phyloP scores from a whole-genome alignment of 768 basidiomycete species.

The Amanita thiersii region DNA sequence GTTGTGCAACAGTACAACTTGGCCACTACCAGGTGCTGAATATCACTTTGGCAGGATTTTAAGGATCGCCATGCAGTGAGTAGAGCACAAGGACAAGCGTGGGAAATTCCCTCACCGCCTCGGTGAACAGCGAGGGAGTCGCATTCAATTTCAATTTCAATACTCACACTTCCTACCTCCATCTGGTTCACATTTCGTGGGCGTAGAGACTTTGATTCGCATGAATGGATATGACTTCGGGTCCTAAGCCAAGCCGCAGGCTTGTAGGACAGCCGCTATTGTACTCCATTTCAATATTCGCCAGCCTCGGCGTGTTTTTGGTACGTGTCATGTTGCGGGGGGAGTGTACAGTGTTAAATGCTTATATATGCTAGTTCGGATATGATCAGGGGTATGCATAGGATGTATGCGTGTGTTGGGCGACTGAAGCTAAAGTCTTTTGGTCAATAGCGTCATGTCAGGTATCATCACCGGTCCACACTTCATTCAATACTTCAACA shows the following conservation, averaged over 20 bases:
- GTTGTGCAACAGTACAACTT: no score
- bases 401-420: not conserved
- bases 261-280: constrained; percentile 65
- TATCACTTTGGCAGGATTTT: no score
- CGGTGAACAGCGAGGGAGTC: no score
- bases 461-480: constrained; percentile 83
- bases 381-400: constrained; percentile 66
- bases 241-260: constrained; percentile 29
- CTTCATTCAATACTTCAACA: constrained; percentile 67
- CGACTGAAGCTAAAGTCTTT: constrained; percentile 10
- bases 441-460: constrained; percentile 58
- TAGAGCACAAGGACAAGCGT: no score
- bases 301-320: constrained; percentile 70
- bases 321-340: constrained; percentile 30
- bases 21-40: no score
- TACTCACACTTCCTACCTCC: no score
- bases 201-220: no score
- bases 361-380: constrained; percentile 42
- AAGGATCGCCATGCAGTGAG: no score
- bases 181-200: no score
- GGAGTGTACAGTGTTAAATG: constrained; percentile 12
- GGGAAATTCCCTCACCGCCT: no score
- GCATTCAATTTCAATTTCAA: no score
- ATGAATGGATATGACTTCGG: constrained; percentile 19
- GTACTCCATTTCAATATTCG: constrained; percentile 67